Percentiles rank a stretch among this genome's conserved stretches.
Evolutionary conservation across 495 filamentous ascomycete genomes (phyloP).

Genomic region (Tuber microsphaerosporum): DNA sequence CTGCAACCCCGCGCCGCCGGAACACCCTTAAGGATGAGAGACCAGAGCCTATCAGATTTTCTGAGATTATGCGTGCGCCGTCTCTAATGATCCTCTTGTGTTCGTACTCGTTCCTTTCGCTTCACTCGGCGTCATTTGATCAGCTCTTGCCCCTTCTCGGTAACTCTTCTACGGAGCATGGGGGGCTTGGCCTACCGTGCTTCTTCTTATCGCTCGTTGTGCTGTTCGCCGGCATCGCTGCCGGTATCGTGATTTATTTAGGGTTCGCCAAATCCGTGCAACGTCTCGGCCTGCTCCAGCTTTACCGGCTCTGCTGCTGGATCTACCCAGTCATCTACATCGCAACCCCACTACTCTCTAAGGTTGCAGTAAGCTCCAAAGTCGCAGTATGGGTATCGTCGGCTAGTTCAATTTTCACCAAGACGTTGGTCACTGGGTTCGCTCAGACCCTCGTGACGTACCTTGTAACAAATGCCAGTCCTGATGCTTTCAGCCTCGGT

Average conservation of each 20-base stretch:
- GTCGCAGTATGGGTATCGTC: slow-evolving; percentile 40
- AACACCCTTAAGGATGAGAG: slow-evolving; percentile 41
- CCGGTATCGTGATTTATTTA: slow-evolving; percentile 42
- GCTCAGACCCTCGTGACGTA: slow-evolving; percentile 45
- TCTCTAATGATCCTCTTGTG: slow-evolving; percentile 45
- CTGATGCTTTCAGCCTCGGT: slow-evolving; percentile 46
- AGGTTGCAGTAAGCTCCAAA: slow-evolving; percentile 36
- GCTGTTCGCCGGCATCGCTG: slow-evolving; percentile 41
- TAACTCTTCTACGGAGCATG: slow-evolving; percentile 44
- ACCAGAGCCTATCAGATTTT: slow-evolving; percentile 44
- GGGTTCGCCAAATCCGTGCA: slow-evolving; percentile 41
- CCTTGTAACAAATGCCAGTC: slow-evolving; percentile 47
- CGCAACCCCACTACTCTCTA: slow-evolving; percentile 42
- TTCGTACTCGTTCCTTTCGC: slow-evolving; percentile 46
- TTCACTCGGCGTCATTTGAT: slow-evolving; percentile 48
- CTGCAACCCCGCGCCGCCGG: slow-evolving; percentile 21
- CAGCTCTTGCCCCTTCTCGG: slow-evolving; percentile 46
- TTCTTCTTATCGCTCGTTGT: slow-evolving; percentile 44
- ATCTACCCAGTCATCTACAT: slow-evolving; percentile 46
- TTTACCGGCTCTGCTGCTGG: slow-evolving; percentile 44
- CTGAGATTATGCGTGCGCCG: slow-evolving; percentile 45
- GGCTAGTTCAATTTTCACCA: slow-evolving; percentile 43
- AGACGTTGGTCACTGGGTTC: slow-evolving; percentile 43
- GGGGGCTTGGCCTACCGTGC: slow-evolving; percentile 48
- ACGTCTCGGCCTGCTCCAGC: slow-evolving; percentile 43